These are phyloP conservation scores for Aspergillus calidoustus DNA, from an alignment of 2,329 filamentous ascomycete genomes.

Conservation along the genomic window DNA sequence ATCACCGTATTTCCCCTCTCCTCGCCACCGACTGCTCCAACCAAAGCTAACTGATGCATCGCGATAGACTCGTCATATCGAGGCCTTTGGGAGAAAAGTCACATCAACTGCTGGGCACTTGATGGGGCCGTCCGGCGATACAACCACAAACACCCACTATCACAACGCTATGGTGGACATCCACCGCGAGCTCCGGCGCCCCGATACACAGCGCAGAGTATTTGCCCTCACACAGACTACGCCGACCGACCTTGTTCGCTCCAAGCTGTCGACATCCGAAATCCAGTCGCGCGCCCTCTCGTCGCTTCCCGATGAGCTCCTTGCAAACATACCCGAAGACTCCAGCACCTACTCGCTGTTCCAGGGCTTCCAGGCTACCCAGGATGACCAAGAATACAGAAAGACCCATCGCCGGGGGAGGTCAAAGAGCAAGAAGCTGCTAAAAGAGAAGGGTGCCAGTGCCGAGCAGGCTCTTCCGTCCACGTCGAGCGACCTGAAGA, in stretches of 20 bases:
- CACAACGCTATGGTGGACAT: slow-evolving; percentile 86
- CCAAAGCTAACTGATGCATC: background rate
- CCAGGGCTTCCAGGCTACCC: slow-evolving; percentile 90
- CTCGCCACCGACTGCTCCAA: background rate
- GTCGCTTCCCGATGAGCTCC: slow-evolving; percentile 86
- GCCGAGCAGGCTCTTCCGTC: slow-evolving; percentile 57
- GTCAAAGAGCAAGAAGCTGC: slow-evolving; percentile 75
- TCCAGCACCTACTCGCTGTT: slow-evolving; percentile 90
- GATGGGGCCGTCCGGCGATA: slow-evolving; percentile 69
- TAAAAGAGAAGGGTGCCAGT: slow-evolving; percentile 65
- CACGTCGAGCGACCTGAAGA: slow-evolving; percentile 73
- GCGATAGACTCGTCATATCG: slow-evolving; percentile 77
- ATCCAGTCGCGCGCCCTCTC: slow-evolving; percentile 92
- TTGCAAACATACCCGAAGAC: slow-evolving; percentile 85
- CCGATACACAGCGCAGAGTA: slow-evolving; percentile 82
- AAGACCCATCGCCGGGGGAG: slow-evolving; percentile 71
- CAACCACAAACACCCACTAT: slow-evolving; percentile 67
- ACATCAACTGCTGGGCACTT: slow-evolving; percentile 91
- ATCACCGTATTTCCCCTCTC: slow-evolving; percentile 45
- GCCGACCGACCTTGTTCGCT: slow-evolving; percentile 91
- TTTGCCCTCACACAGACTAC: slow-evolving; percentile 90
- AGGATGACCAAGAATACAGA: slow-evolving; percentile 65
- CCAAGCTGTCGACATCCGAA: slow-evolving; percentile 85
- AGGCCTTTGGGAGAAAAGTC: slow-evolving; percentile 93
- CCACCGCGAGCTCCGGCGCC: slow-evolving; percentile 83